Evolutionary conservation across 1,284 basidiomycete genomes (phyloP).

Genomic region (Trametes pubescens): DNA sequence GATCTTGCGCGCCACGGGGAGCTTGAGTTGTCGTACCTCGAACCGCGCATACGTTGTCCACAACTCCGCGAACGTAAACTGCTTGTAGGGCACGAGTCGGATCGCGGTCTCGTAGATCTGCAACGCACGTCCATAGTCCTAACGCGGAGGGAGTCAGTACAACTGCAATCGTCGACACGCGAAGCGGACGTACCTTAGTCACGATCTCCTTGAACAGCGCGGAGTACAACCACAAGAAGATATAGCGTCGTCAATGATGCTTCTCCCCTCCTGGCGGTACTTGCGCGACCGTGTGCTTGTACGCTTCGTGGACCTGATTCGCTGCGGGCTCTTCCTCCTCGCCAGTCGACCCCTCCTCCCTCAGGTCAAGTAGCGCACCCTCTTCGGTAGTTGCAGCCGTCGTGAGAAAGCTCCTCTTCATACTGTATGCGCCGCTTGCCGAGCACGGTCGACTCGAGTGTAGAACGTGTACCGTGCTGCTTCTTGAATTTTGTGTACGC

Average conservation of each 20-base stretch:
- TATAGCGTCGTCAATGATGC: slow-evolving; percentile 94
- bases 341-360: slow-evolving; percentile 76
- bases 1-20: slow-evolving; percentile 88
- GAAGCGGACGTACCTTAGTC: slow-evolving; percentile 65
- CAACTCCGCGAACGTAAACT: slow-evolving; percentile 97
- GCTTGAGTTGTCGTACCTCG: slow-evolving; percentile 87
- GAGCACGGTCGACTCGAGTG: slow-evolving; percentile 93
- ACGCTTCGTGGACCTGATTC: slow-evolving; percentile 87
- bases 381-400: slow-evolving; percentile 95
- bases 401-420: slow-evolving; percentile 91
- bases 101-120: slow-evolving; percentile 95
- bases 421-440: slow-evolving; percentile 98
- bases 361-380: slow-evolving; percentile 79
- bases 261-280: slow-evolving; percentile 92
- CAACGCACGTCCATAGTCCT: slow-evolving; percentile 88
- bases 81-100: slow-evolving; percentile 91
- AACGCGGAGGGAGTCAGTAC: slow-evolving; percentile 8
- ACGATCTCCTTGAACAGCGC: slow-evolving; percentile 98
- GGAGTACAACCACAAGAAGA: slow-evolving; percentile 97
- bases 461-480: slow-evolving; percentile 92
- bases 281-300: slow-evolving; percentile 98
- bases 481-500: slow-evolving; percentile 98
- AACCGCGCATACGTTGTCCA: slow-evolving; percentile 94
- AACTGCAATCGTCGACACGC: background rate
- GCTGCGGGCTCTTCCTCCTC: slow-evolving; percentile 70